Evolutionary conservation across 257 asterid genomes (phyloP), one percentile per base, ranked within the genome.

Genomic region (Nicotiana undulata): DNA sequence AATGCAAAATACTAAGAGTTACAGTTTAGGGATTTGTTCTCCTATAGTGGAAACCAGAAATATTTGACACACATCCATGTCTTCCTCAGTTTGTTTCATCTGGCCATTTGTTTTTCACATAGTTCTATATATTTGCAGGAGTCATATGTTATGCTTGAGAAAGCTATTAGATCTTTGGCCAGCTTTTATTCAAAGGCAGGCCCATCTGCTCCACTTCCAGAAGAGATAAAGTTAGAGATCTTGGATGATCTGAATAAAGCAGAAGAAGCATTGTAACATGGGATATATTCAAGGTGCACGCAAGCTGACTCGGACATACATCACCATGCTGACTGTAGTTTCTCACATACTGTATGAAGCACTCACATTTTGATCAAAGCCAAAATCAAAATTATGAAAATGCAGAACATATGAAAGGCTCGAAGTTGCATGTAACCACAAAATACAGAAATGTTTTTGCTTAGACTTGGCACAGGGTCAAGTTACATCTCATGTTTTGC

Each of bases 181-280:
- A 58, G 84, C 79, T 93, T 93, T 82, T 95, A 93, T 92, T 90
- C 99, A 1, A 91, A 88, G 80, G 98, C 97, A 1, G 99, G 99
- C 4, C 97, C 98, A 26, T 93, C 98, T 13, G 97, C 98, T 17
- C 34, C 89, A 29, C 92, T 93, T 12, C 95, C 97, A 3, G 94
- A 88, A 85, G 87, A 86, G 63, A 86, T 93, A 56, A 93, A 86
- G 87, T 74, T 87, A 11, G 97, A 93, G 76, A 90, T 95, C 61
- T 76, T 93, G 59, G 79, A 84, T 24, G 90, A 92, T 83, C 87
- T 93, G 24, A 83, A 63, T 80, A 79, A 80, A 20, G 98, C 97
- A 5, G 95, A 93, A 84, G 91, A 88, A 37, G 87, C 22, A 83
- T 82, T 93, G 85, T 95, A 86, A 85, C 63, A 77, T 46, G 65